Evolutionary conservation across 139 green algal genomes (phyloP).

Genomic region (Pedinophyceae sp.): DNA sequence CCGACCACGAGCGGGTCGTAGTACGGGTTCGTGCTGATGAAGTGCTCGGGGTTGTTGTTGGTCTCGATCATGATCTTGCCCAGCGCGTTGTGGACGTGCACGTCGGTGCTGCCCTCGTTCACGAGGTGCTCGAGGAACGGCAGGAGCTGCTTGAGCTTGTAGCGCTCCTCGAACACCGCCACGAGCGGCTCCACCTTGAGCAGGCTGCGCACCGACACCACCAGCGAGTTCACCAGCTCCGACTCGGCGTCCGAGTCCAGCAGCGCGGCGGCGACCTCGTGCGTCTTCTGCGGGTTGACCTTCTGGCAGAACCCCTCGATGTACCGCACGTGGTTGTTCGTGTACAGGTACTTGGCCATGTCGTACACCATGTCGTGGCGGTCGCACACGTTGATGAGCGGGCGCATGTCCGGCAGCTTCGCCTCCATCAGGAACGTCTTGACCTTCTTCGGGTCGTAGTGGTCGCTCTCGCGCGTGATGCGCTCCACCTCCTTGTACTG

Average conservation of each 20-base stretch:
- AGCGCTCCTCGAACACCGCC: conserved; percentile 63
- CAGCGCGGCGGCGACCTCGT: conserved; percentile 82
- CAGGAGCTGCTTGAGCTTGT: conserved; percentile 87
- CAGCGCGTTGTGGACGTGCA: conserved; percentile 94
- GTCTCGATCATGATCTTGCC: conserved; percentile 99
- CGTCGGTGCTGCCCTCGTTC: conserved; percentile 76
- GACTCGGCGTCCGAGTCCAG: conserved; percentile 88
- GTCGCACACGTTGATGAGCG: conserved; percentile 99
- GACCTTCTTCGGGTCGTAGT: conserved; percentile 79
- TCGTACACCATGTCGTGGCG: conserved; percentile 73
- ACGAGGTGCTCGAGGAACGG: conserved; percentile 98
- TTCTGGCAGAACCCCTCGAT: conserved; percentile 99
- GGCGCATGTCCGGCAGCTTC: conserved; percentile 90
- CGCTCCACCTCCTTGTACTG: conserved; percentile 78
- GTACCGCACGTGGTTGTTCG: conserved; percentile 82
- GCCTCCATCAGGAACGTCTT: conserved; percentile 98
- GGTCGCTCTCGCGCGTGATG: conserved; percentile 75
- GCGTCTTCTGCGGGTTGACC: conserved; percentile 35
- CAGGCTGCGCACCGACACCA: conserved; percentile 85
- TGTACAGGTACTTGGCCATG: conserved; percentile 85
- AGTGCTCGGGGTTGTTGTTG: conserved; percentile 99
- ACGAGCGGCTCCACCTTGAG: conserved; percentile 72
- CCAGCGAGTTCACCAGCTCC: conserved; percentile 94
- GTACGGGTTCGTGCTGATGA: conserved; percentile 98
- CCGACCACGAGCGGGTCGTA: conserved; percentile 85